These are phyloP conservation scores for Taphrina wiesneri DNA, from an alignment of 1,139 yeast genomes.

Conservation along the genomic window DNA sequence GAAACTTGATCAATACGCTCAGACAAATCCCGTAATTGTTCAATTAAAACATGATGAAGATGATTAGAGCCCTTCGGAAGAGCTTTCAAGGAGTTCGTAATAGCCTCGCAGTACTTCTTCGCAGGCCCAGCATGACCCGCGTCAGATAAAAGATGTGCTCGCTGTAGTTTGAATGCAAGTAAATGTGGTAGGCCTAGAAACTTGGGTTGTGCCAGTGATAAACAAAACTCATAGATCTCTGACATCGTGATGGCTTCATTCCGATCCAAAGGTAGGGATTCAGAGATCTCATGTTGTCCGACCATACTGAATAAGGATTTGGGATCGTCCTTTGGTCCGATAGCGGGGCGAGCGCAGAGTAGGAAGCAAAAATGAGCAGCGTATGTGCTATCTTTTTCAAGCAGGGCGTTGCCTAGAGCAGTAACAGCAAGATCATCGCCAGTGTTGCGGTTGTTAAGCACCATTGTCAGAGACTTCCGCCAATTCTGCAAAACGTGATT, in stretches of 20 bases:
- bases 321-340: conserved; percentile 40
- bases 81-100: conserved; percentile 48
- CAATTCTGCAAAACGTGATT: conserved; percentile 4
- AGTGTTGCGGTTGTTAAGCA: conserved; percentile 41
- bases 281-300: conserved; percentile 40
- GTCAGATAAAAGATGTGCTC: conserved; percentile 67
- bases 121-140: conserved; percentile 60
- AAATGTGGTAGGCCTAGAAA: conserved; percentile 54
- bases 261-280: conserved; percentile 43
- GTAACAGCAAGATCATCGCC: conserved; percentile 45
- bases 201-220: conserved; percentile 44
- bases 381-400: conserved; percentile 43
- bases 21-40: conserved; percentile 48
- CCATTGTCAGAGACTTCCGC: conserved; percentile 23
- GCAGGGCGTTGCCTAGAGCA: conserved; percentile 45
- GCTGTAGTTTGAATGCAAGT: conserved; percentile 58
- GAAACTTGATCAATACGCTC: conserved; percentile 40
- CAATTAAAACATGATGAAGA: conserved; percentile 46
- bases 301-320: conserved; percentile 40
- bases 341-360: conserved; percentile 17
- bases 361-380: conserved; percentile 45
- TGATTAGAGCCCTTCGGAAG: conserved; percentile 43
- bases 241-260: conserved; percentile 56
- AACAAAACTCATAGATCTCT: conserved; percentile 70
- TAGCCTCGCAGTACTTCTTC: conserved; percentile 59